Base-by-base conservation (phyloP, 768 basidiomycete genomes). In the Cystobasidium onofrii region DNA sequence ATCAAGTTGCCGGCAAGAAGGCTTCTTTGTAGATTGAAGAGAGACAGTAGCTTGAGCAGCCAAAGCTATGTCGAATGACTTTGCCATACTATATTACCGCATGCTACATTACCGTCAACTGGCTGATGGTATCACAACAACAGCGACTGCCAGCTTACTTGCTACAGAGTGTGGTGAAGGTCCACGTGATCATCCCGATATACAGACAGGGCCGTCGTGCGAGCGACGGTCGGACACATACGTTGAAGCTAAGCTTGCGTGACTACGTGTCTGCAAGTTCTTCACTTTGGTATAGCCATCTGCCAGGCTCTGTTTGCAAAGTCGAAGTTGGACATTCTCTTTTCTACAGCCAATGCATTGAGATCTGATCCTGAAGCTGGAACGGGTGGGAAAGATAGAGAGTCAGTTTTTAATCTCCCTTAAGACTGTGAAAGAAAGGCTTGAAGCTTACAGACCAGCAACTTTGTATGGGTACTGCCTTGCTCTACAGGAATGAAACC, bases 401-500 rank as follows among this genome's bases (percentile, higher is more conserved):
- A 52, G n/a, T 50, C 10, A 39, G 65, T 18, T 9, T 54, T 52
- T 10, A 54, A 3, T 50, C n/a, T 50, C 39, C 39, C 6, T 6
- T 39, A 66, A 18, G 33, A n/a, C n/a, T n/a, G n/a, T n/a, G n/a
- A n/a, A n/a, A n/a, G n/a, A n/a, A n/a, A n/a, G n/a, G n/a, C n/a
- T n/a, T n/a, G n/a, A n/a, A n/a, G 36, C 69, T 71, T 27, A 71
- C 69, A 41, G 10, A 71, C 41, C n/a, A 71, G 34, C 33, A 71
- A 34, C 54, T 39, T 54, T 9, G 2, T 60, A 4, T 71, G 55
- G 20, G 50, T 1, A 29, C 36, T 36, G 27, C 55, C 29, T 20
- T 71, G 43, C 15, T 67, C 65, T 1, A 67, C 29, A 15, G 69
- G 69, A 46, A 71, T 39, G 55, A 71, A 71, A 31, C 69, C 69